These are phyloP conservation scores for Solanum chmielewskii DNA, from an alignment of 257 asterid species.

Conservation along the genomic window DNA sequence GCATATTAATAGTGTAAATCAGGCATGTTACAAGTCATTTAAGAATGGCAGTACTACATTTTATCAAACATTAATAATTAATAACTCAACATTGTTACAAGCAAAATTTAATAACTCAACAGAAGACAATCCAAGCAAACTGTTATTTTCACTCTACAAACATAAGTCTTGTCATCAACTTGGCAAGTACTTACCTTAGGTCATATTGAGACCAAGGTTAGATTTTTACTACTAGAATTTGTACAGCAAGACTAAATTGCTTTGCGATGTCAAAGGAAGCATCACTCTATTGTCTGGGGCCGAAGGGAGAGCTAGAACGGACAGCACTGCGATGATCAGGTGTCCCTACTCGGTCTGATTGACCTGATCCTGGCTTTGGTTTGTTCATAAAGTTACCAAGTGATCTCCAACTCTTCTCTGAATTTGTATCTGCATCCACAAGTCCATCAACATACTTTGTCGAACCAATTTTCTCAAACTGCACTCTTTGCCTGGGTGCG, in stretches of 20 bases:
- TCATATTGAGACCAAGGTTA: neutral
- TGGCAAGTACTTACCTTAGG: neutral
- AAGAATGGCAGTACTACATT: neutral
- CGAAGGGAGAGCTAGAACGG: constrained; percentile 11
- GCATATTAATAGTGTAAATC: neutral
- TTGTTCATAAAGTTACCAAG: constrained; percentile 19
- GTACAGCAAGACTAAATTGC: neutral
- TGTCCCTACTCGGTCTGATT: constrained; percentile 18
- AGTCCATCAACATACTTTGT: constrained; percentile 14
- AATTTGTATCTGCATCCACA: constrained; percentile 49
- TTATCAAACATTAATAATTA: neutral
- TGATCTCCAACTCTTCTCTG: constrained; percentile 44
- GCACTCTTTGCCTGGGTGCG: constrained; percentile 85
- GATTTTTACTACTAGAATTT: neutral
- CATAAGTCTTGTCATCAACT: neutral
- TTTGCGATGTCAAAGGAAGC: neutral
- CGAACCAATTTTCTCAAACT: constrained; percentile 34
- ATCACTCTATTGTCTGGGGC: constrained; percentile 10
- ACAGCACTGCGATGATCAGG: constrained; percentile 3
- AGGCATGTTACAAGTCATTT: neutral
- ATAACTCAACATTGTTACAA: neutral
- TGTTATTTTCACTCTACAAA: constrained; percentile 2
- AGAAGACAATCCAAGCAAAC: constrained; percentile 6
- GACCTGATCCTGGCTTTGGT: constrained; percentile 10
- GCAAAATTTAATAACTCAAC: constrained; percentile 1